Conservation (phyloP, 1,284 basidiomycete species). For the Austroboletus novae-zelandiae region DNA sequence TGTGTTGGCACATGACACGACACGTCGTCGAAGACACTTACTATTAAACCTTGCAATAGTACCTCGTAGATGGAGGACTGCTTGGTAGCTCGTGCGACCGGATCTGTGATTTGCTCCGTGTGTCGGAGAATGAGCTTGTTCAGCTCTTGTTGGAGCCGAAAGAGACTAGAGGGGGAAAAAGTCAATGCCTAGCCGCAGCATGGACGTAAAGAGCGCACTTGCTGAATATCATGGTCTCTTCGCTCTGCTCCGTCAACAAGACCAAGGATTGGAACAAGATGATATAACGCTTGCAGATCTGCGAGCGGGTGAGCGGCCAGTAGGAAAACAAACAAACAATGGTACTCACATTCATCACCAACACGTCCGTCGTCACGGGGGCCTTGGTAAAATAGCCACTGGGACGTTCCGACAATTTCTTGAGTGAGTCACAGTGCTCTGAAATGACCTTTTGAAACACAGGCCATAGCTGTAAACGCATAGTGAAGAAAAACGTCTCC, state of each 20-base stretch:
- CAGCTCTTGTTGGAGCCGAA: slow-evolving; percentile 86
- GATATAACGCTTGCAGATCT: slow-evolving; percentile 68
- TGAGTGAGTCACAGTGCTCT: slow-evolving; percentile 78
- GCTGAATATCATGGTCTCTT: slow-evolving; percentile 93
- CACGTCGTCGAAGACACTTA: slow-evolving; percentile 38
- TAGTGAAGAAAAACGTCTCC: slow-evolving; percentile 73
- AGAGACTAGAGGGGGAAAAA: slow-evolving; percentile 49
- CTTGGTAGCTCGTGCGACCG: slow-evolving; percentile 62
- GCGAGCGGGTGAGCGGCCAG: slow-evolving; percentile 5
- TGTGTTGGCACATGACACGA: slow-evolving; percentile 1
- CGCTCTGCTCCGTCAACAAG: slow-evolving; percentile 74
- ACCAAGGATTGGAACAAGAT: slow-evolving; percentile 79
- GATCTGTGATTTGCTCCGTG: slow-evolving; percentile 64
- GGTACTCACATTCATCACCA: slow-evolving; percentile 57
- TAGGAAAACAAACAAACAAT: neutral
- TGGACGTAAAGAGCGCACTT: slow-evolving; percentile 54
- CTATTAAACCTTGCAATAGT: slow-evolving; percentile 75
- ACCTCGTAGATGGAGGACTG: slow-evolving; percentile 74
- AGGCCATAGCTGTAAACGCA: slow-evolving; percentile 88
- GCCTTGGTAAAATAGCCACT: slow-evolving; percentile 66
- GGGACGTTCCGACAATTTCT: slow-evolving; percentile 69
- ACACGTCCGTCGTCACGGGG: slow-evolving; percentile 64
- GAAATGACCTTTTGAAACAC: slow-evolving; percentile 86
- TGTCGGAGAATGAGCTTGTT: slow-evolving; percentile 75
- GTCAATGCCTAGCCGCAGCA: neutral